These are phyloP conservation scores for Cucurbita moschata DNA, from an alignment of 306 rosid species.

Conservation along the genomic window DNA sequence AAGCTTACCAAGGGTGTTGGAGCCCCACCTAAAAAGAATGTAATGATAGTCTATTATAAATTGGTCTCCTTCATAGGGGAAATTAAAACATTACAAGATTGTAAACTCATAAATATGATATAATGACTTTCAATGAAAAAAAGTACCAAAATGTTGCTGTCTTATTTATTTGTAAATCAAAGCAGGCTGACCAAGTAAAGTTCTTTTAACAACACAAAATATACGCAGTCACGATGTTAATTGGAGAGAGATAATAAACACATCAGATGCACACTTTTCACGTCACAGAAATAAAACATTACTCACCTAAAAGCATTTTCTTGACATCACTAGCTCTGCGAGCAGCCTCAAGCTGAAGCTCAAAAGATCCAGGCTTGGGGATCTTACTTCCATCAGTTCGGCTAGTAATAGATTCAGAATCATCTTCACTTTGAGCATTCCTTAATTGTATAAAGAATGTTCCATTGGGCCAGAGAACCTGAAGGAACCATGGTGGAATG, in stretches of 20 bases:
- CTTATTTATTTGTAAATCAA: background rate
- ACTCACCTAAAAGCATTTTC: constrained; percentile 84
- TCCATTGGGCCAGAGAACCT: constrained; percentile 94
- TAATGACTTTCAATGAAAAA: background rate
- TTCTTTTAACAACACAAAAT: background rate
- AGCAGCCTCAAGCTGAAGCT: constrained; percentile 89
- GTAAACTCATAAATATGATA: background rate
- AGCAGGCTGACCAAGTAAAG: background rate
- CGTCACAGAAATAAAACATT: background rate
- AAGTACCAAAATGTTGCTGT: background rate
- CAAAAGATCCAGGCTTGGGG: constrained; percentile 45
- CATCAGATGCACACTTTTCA: background rate
- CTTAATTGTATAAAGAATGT: constrained; percentile 40
- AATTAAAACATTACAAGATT: background rate
- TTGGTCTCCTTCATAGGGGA: background rate
- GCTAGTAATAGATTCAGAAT: constrained; percentile 18
- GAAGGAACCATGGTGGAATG: constrained; percentile 10
- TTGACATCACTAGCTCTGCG: constrained; percentile 83
- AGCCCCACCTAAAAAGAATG: constrained; percentile 59
- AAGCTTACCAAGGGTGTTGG: constrained; percentile 82
- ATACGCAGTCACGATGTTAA: background rate
- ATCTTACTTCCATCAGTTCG: constrained; percentile 33
- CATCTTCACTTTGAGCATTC: constrained; percentile 18
- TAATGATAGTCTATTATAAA: background rate
- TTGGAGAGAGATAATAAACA: background rate